Base-by-base conservation (phyloP, 495 filamentous ascomycete genomes). In the Neurospora sp. region DNA sequence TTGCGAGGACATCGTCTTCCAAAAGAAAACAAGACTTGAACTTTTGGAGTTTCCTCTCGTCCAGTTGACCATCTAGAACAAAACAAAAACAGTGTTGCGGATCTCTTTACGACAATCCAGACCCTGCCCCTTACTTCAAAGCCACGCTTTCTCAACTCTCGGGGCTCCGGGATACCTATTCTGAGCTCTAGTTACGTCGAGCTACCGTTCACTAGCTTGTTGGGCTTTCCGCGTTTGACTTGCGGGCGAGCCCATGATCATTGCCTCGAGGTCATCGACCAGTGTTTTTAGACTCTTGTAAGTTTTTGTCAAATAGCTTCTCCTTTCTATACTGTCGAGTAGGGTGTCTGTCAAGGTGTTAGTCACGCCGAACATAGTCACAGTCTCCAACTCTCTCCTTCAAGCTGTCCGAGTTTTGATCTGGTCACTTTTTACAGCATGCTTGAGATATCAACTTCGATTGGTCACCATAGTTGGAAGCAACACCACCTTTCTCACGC, bases 161-260 rank as follows among this genome's bases (percentile, higher is more conserved):
- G 18, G 42, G 8, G 42, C 42, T 46, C 3, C 42, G 42, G 42
- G 1, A 46, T 7, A 20, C n/a, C 44, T 54, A 54, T 62, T 35
- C 8, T 31, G 27, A 62, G 54, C 54, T 62, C 49, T 35, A 31
- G 6, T 18, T 16, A 66, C 27, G 14, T 35, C 14, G 27, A 35
- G 27, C 54, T 66, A 18, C 27, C 31, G 6, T 37, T 18, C 49
- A 62, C 54, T 66, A 62, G 12, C 54, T 16, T 31, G 23, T 16
- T 11, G 49, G 2, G 49, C 10, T 76, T 80, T 44, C 62, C 2
- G 20, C 8, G 39, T 14, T 69, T 27, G 75, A 77, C 79, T 79
- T 75, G 77, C 69, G 69, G 38, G 10, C 69, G 31, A 66, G 54
- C 31, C 54, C 7, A 66, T 66, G 54, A 37, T 66, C 14, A 66